Evolutionary conservation across 2,329 filamentous ascomycete species (phyloP), one percentile per base, ranked within the genome.

Genomic region (Microdochium bolleyi): DNA sequence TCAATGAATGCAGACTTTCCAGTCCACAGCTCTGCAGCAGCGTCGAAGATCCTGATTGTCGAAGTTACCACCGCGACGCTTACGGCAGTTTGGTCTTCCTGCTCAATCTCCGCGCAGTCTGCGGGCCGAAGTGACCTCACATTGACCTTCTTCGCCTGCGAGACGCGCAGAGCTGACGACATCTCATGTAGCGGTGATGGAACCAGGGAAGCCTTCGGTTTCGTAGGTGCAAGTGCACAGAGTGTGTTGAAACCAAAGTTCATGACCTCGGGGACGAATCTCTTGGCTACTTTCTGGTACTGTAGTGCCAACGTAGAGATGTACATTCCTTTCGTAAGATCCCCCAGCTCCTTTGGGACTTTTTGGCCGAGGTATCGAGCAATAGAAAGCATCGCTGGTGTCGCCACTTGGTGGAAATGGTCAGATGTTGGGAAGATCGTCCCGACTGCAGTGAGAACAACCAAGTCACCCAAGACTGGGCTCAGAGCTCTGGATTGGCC

Each of bases 371-470:
- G 78, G 69, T 88, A 96, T 52, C 89, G 83, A 13, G 81, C 82
- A 69, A 97, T 89, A n/a, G 85, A 80, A 4, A 96, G 82, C 70
- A 90, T 87, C 1, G 92, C 88, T 2, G 94, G 94, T 1, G 94
- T 99, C 41, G 90, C 87, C 34, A 97, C 89, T 61, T 94, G 87
- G 63, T 99, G 94, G 70, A 97, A 99, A 70, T 97, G 92, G 69
- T 99, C 94, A 0, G 92, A 96, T 0, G 94, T 96, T 3, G 94
- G 92, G 63, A 95, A 99, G 51, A 95, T 88, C 2, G 84, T 84
- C 41, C 86, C 84, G 55, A 96, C 82, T 0, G 89, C 91, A 0
- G 89, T 92, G 34, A 99, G 73, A n/a, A 95, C 72, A 22, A 91
- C 72, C 21, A 99, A 71, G 62, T 99, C 92, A 19, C 89, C 89